These are phyloP conservation scores for Penicillium hordei DNA, from an alignment of 2,329 filamentous ascomycete species.

Conservation along the genomic window DNA sequence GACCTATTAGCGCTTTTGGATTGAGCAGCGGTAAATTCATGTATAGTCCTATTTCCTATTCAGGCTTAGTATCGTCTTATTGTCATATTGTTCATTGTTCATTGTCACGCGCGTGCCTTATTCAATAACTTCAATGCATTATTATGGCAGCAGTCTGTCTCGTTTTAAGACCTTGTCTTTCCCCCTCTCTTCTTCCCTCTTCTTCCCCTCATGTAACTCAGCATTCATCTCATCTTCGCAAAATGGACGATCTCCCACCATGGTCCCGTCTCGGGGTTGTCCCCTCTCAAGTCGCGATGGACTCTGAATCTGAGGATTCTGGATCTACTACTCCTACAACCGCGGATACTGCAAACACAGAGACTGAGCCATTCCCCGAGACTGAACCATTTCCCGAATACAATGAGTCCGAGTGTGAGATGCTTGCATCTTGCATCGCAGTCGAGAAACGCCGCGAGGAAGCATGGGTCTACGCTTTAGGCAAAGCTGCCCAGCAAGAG, in stretches of 20 bases:
- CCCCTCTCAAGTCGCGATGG: conserved; percentile 13
- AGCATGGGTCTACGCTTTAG: conserved; percentile 26
- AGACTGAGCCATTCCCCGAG: conserved; percentile 29
- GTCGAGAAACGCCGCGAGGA: conserved; percentile 18
- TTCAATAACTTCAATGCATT: not conserved
- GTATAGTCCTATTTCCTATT: conserved; percentile 1
- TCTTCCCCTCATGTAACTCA: not conserved
- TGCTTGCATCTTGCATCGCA: conserved; percentile 5
- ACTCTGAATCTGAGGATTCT: conserved; percentile 10
- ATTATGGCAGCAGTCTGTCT: not conserved
- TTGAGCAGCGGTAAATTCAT: conserved; percentile 33
- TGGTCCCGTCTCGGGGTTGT: conserved; percentile 7
- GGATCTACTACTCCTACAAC: not conserved
- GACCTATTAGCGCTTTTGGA: conserved; percentile 24
- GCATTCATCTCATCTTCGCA: not conserved
- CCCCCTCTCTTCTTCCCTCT: not conserved
- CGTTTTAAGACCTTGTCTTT: not conserved
- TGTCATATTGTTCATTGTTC: not conserved
- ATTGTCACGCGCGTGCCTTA: not conserved
- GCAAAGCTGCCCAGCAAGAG: conserved; percentile 24
- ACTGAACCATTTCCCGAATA: conserved; percentile 32
- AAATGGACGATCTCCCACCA: conserved; percentile 2
- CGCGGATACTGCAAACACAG: not conserved
- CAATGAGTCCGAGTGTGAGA: conserved; percentile 14
- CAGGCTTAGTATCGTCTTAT: not conserved